These are phyloP conservation scores for Fraxinus platypoda DNA, from an alignment of 305 asterid species.

Conservation along the genomic window DNA sequence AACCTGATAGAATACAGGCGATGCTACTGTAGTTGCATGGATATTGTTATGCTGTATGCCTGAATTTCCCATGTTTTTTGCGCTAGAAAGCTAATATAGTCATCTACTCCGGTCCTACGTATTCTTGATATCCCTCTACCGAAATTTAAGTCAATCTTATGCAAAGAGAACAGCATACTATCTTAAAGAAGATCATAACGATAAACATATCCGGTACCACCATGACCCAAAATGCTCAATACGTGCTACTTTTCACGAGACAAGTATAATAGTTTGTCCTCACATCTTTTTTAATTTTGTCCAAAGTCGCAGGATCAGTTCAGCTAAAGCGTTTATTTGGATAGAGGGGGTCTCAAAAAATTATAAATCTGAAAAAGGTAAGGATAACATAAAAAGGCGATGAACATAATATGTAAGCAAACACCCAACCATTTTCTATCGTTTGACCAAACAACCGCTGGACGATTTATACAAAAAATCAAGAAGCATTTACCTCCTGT, in stretches of 20 bases:
- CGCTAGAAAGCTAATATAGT: background rate
- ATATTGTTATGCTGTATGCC: background rate
- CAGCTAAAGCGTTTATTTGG: background rate
- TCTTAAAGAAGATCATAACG: background rate
- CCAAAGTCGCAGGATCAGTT: background rate
- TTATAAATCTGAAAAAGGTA: background rate
- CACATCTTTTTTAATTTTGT: background rate
- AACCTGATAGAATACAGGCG: background rate
- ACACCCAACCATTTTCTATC: background rate
- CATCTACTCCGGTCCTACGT: background rate
- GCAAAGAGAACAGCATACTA: background rate
- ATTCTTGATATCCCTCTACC: background rate
- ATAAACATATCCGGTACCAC: background rate
- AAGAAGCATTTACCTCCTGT: slow-evolving; percentile 59
- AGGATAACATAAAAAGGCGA: background rate
- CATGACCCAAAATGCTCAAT: background rate
- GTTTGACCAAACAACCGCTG: background rate
- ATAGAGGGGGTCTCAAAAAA: background rate
- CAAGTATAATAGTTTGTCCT: background rate
- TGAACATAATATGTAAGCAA: background rate
- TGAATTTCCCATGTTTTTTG: background rate
- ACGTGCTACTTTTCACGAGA: background rate
- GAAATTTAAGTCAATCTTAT: background rate
- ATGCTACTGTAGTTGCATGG: background rate
- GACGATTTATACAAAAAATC: background rate